Conservation (phyloP, 805 yeast species). For the Candida tallmaniae region DNA sequence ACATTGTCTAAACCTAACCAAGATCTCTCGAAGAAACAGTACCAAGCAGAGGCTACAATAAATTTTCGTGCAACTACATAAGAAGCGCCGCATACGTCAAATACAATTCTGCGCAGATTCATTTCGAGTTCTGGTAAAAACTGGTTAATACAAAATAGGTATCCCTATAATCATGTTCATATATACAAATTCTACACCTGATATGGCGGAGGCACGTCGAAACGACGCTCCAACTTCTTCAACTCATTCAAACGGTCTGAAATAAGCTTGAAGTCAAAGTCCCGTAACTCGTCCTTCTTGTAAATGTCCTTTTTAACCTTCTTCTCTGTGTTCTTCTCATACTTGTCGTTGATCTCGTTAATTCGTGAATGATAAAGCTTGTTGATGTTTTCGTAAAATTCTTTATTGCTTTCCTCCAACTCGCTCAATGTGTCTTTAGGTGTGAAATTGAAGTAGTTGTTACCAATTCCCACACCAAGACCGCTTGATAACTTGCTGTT, state of each 20-base stretch:
- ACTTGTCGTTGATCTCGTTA: background rate
- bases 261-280: conserved; percentile 15
- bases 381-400: conserved; percentile 6
- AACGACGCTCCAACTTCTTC: conserved; percentile 8
- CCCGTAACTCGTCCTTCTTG: background rate
- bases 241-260: conserved; percentile 15
- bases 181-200: conserved; percentile 6
- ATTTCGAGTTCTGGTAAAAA: no score
- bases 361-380: conserved; percentile 5
- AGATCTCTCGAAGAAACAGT: no score
- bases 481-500: conserved; percentile 18
- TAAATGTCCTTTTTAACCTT: background rate
- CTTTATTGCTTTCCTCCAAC: background rate
- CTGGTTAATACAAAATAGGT: no score
- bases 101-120: no score
- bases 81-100: no score
- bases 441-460: conserved; percentile 34
- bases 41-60: no score
- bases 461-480: conserved; percentile 40
- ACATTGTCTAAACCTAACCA: no score
- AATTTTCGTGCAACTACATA: no score
- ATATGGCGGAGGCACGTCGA: conserved; percentile 25
- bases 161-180: background rate
- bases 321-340: background rate
- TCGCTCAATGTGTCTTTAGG: conserved; percentile 12